Base-by-base conservation (phyloP, 352 stramenopile genomes). In the Globisporangium polare region DNA sequence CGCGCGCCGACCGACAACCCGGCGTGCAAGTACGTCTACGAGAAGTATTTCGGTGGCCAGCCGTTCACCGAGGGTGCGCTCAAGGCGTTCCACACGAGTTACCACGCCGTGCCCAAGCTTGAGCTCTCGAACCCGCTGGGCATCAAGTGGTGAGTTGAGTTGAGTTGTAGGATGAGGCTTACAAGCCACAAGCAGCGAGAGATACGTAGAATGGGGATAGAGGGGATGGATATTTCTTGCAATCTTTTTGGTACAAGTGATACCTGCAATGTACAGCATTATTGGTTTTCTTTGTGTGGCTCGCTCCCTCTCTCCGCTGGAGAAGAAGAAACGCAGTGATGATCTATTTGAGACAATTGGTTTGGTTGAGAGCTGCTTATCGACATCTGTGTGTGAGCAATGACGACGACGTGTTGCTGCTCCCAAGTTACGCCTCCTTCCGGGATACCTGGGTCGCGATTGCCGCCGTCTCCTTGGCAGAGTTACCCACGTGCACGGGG, bases 81-180 rank as follows among this genome's bases (percentile, higher is more conserved):
- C 24, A 39, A 58, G 29, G 80, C 74, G 39, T 71, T 95, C 43
- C 86, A 95, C 62, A 95, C 86, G 26, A 75, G 75, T 52, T 95
- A 92, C 60, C 86, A 94, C 62, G 84, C 82, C 29, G 85, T 95
- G 26, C 85, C 86, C 7, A 95, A 94, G 75, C 71, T 95, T 37
- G 86, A 95, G 68, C 74, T 88, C 58, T 77, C 83, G 22, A 95
- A 94, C 64, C 86, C 86, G 22, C 67, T 95, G 10, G 86, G 86
- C 45, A 95, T 95, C 73, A 94, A 93, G 65, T 95, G 86, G 86
- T 95, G 63, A 85, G 60, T 52, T 52, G 67, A 43, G 31, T 7
- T 17, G 8, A 17, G 50, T 35, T 5, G 3, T 5, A 10, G 29
- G 3, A 8, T 35, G 29, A 35, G 8, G 5, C 29, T 33, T 33